Evolutionary conservation across 140 eudicot species (phyloP).

Genomic region (Bidens hawaiensis): DNA sequence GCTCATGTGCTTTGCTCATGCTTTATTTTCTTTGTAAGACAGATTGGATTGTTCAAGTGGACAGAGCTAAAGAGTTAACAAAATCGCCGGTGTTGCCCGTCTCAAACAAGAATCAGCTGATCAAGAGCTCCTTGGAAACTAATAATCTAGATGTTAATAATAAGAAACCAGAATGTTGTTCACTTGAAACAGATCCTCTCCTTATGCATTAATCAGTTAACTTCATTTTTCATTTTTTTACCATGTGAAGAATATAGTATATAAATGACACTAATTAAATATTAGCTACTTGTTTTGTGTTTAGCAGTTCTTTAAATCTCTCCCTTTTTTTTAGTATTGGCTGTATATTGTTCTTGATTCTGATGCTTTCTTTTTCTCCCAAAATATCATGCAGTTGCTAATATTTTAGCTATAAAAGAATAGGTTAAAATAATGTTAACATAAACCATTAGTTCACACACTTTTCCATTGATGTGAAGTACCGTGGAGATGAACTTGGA

Average conservation of each 20-base stretch:
- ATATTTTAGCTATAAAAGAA: neutral
- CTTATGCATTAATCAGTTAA: slow-evolving; percentile 23
- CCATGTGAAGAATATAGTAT: slow-evolving; percentile 26
- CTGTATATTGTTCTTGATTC: slow-evolving; percentile 32
- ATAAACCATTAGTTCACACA: neutral
- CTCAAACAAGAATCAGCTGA: slow-evolving; percentile 15
- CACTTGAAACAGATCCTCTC: slow-evolving; percentile 66
- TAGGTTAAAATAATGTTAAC: neutral
- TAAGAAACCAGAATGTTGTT: slow-evolving; percentile 28
- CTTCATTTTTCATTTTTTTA: slow-evolving; percentile 14
- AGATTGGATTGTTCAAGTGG: slow-evolving; percentile 45
- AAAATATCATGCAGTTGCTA: slow-evolving; percentile 19
- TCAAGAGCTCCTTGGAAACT: neutral
- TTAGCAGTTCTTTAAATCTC: neutral
- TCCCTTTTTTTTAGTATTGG: slow-evolving; percentile 6
- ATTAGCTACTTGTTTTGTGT: neutral
- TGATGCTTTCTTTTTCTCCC: slow-evolving; percentile 23
- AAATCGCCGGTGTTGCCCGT: slow-evolving; percentile 34
- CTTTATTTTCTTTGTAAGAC: slow-evolving; percentile 31
- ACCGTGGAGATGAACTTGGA: neutral
- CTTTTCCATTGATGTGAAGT: neutral
- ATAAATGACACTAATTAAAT: slow-evolving; percentile 29
- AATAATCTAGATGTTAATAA: slow-evolving; percentile 8
- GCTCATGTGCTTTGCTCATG: slow-evolving; percentile 46
- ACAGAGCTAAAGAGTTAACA: slow-evolving; percentile 39